Base-by-base conservation (phyloP, 2,329 filamentous ascomycete species). In the Graphiopsis chlorocephala region DNA sequence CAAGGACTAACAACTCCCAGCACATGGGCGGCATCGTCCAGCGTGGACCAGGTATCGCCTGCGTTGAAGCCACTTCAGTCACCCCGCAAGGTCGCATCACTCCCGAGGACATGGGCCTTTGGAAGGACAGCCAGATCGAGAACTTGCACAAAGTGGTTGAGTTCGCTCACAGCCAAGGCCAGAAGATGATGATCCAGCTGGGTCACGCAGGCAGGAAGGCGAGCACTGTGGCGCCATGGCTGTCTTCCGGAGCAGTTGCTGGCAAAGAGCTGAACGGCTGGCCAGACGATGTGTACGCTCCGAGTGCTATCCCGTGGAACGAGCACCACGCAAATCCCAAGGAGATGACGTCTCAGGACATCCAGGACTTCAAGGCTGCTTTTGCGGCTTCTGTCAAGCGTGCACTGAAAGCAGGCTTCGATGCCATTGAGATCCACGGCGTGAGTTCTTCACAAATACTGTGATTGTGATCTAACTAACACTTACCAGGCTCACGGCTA, bases 41-140 rank as follows among this genome's bases (percentile, higher is more conserved):
- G 65, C 87, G 90, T 64, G 93, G 93, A 14, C 88, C 90, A 0
- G 90, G 86, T 1, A 81, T 96, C 20, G 81, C 89, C 57, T 86
- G 93, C 66, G 82, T 93, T 64, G 93, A 97, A 79, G 92, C 93
- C 28, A 93, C 91, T 0, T 82, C 88, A 33, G 90, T 96, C 0
- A 82, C 86, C 11, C 79, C 91, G 6, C 87, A 93, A 70, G 93
- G 93, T 29, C 86, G 93, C 63, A 96, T 96, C 80, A 90, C 90
- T 0, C 92, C 92, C 1, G 83, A 93, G 75, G 91, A 94, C 75
- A 79, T 81, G 14, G 92, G 93, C 0, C 79, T 97, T 8, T 97
- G 93, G 93, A 83, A 90, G 67, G 93, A 97, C 76, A 87, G 84
- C 35, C 93, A 97, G 76, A 89, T 93, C 66, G 88, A 84, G 68